A percentile compares a stretch with the other conserved stretches of the same genome.
phyloP scores from a whole-genome alignment of 1,284 basidiomycete genomes.

The Trametes hirsuta region DNA sequence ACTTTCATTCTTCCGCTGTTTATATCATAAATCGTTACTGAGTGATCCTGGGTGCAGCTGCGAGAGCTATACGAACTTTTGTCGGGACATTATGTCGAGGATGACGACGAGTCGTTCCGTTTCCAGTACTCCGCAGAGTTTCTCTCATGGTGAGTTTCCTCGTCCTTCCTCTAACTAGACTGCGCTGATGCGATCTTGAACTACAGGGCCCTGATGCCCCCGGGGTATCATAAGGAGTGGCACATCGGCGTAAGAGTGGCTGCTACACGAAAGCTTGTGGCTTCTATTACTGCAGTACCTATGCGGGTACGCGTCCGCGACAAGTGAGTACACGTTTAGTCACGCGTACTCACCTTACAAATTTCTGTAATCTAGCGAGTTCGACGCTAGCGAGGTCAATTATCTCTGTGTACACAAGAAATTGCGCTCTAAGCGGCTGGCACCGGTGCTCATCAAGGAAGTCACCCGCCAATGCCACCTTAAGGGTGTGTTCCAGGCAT shows the following conservation, averaged over 20 bases:
- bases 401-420: slow-evolving; percentile 99
- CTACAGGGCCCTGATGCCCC: slow-evolving; percentile 91
- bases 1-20: slow-evolving; percentile 4
- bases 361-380: slow-evolving; percentile 48
- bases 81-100: slow-evolving; percentile 95
- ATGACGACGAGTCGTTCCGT: slow-evolving; percentile 93
- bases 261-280: slow-evolving; percentile 92
- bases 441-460: slow-evolving; percentile 98
- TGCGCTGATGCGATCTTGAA: not conserved
- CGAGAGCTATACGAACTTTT: slow-evolving; percentile 94
- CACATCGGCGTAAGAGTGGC: slow-evolving; percentile 94
- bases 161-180: not conserved
- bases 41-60: slow-evolving; percentile 49
- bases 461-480: slow-evolving; percentile 94
- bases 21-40: not conserved
- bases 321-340: slow-evolving; percentile 50
- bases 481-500: slow-evolving; percentile 93
- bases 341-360: not conserved
- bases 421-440: slow-evolving; percentile 91
- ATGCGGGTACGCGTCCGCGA: slow-evolving; percentile 79
- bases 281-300: slow-evolving; percentile 97
- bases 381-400: slow-evolving; percentile 91
- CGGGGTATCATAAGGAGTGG: slow-evolving; percentile 94
- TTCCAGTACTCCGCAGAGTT: slow-evolving; percentile 98
- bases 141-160: slow-evolving; percentile 74